phyloP scores from a whole-genome alignment of 345 rosid genomes.

The Syzygium jambos region DNA sequence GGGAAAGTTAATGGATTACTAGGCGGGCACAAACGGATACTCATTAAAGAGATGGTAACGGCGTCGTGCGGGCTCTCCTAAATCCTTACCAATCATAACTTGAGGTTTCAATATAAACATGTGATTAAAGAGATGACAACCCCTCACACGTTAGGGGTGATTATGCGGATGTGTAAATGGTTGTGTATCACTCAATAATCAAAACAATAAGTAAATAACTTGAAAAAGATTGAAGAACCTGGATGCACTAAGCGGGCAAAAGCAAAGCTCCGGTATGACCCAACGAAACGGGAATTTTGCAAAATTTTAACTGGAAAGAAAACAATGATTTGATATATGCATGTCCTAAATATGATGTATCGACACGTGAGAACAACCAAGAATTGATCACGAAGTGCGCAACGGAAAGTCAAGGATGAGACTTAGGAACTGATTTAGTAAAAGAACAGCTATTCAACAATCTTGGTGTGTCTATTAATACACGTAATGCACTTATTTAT shows the following conservation, averaged over 20 bases:
- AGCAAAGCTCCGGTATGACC: too few species aligned
- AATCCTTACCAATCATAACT: neutral
- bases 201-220: neutral
- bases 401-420: too few species aligned
- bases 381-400: too few species aligned
- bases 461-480: too few species aligned
- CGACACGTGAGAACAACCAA: too few species aligned
- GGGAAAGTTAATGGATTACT: neutral
- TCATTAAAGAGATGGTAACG: neutral
- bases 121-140: neutral
- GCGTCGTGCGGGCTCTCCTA: rapidly evolving
- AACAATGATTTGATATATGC: too few species aligned
- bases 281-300: too few species aligned
- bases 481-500: too few species aligned
- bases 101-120: neutral
- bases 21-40: rapidly evolving
- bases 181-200: neutral
- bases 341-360: too few species aligned
- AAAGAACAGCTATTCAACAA: too few species aligned
- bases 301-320: too few species aligned
- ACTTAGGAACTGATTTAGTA: too few species aligned
- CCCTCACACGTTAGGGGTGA: neutral
- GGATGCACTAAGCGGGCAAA: neutral
- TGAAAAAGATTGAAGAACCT: neutral
- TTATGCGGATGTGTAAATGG: neutral